These are phyloP conservation scores for Solanum hybrid DNA, from an alignment of 305 asterid genomes.

Conservation along the genomic window DNA sequence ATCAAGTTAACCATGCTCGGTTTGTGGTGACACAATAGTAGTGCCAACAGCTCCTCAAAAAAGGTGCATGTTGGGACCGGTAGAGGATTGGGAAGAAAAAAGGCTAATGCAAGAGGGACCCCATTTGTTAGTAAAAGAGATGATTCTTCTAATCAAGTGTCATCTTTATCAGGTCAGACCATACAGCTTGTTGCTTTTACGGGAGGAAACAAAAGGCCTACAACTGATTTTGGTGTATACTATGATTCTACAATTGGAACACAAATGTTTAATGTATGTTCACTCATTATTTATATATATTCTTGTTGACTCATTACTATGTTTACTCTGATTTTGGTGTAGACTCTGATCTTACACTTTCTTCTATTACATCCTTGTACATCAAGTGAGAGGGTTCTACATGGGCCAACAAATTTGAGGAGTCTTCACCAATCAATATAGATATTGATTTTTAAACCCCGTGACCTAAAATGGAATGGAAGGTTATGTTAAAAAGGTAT, in stretches of 20 bases:
- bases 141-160: not conserved
- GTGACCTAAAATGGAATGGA: not conserved
- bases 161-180: not conserved
- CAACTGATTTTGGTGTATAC: not conserved
- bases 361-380: not conserved
- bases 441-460: not conserved
- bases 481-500: not conserved
- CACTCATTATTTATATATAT: too few species aligned
- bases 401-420: not conserved
- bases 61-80: not conserved
- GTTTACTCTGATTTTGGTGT: too few species aligned
- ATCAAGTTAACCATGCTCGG: not conserved
- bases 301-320: too few species aligned
- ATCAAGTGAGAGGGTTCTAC: not conserved
- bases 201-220: not conserved
- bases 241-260: not conserved
- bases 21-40: not conserved
- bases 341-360: not conserved
- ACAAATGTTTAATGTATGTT: not conserved
- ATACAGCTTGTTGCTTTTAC: not conserved
- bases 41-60: not conserved
- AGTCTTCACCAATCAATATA: not conserved
- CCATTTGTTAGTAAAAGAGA: not conserved
- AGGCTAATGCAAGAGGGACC: not conserved
- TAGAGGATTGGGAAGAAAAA: not conserved